Percentiles rank a stretch among this genome's conserved stretches.
Evolutionary conservation across 2,329 filamentous ascomycete genomes (phyloP).

Genomic region (Trichoderma sp.): DNA sequence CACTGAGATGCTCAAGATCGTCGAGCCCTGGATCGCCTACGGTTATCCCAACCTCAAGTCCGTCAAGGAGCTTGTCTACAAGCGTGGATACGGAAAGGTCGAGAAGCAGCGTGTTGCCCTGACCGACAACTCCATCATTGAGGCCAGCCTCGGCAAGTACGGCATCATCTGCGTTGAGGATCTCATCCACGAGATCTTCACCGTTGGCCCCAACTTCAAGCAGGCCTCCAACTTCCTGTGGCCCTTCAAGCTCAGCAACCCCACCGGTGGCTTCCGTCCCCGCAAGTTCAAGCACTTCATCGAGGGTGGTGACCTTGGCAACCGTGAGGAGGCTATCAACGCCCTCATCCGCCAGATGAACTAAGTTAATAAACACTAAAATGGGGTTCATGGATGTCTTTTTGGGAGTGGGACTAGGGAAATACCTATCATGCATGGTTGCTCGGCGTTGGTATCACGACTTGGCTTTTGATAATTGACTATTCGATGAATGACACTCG

Average conservation of each 20-base stretch:
- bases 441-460: conserved; percentile 47
- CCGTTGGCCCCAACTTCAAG: conserved; percentile 99
- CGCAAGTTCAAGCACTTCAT: conserved; percentile 99
- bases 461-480: conserved; percentile 42
- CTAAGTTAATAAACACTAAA: conserved; percentile 51
- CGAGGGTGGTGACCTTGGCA: conserved; percentile 96
- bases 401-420: conserved; percentile 36
- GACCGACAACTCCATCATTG: conserved; percentile 96
- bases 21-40: conserved; percentile 99
- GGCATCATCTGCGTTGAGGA: conserved; percentile 99
- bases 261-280: conserved; percentile 90
- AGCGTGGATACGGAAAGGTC: conserved; percentile 98
- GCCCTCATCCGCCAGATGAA: conserved; percentile 97
- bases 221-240: conserved; percentile 99
- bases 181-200: conserved; percentile 98
- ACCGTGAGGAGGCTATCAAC: conserved; percentile 99
- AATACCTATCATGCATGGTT: conserved; percentile 39
- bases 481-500: conserved; percentile 45
- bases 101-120: conserved; percentile 96
- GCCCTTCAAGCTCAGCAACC: conserved; percentile 99
- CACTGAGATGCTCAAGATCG: conserved; percentile 93
- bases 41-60: conserved; percentile 99
- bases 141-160: conserved; percentile 95
- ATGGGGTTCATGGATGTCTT: conserved; percentile 30
- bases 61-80: conserved; percentile 99